Evolutionary conservation across 2,329 filamentous ascomycete genomes (phyloP).

Genomic region (Diaporthe amygdali): DNA sequence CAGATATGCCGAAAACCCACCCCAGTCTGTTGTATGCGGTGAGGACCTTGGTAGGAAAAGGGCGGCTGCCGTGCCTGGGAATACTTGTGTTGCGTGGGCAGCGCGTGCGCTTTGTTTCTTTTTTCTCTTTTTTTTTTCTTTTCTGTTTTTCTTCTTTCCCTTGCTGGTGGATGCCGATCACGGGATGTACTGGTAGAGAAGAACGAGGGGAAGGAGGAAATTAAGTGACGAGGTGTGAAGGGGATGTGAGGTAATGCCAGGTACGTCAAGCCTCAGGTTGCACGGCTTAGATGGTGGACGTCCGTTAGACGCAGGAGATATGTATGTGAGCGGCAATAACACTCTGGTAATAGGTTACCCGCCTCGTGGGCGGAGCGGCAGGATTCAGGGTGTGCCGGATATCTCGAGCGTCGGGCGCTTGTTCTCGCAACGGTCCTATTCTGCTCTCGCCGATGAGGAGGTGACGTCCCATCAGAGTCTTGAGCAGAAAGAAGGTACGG

Average conservation of each 20-base stretch:
- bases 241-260: constrained; percentile 24
- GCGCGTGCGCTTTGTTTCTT: constrained; percentile 9
- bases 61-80: constrained; percentile 23
- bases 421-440: constrained; percentile 36
- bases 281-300: constrained; percentile 27
- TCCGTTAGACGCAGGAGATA: constrained; percentile 35
- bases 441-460: constrained; percentile 10
- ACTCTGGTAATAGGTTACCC: constrained; percentile 31
- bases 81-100: constrained; percentile 24
- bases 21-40: constrained; percentile 24
- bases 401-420: constrained; percentile 40
- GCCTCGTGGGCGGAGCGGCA: constrained; percentile 31
- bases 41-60: constrained; percentile 25
- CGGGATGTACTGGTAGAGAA: neutral
- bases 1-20: constrained; percentile 26
- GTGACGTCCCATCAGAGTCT: constrained; percentile 10
- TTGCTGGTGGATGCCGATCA: constrained; percentile 1
- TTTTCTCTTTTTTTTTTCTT: neutral
- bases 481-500: constrained; percentile 20
- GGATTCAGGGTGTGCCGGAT: constrained; percentile 26
- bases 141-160: neutral
- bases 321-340: constrained; percentile 39
- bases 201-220: constrained; percentile 24
- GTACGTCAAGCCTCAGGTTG: constrained; percentile 26
- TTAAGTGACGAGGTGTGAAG: neutral